Conservation (phyloP, 2,329 filamentous ascomycete genomes). For the Alternaria ventricosa region DNA sequence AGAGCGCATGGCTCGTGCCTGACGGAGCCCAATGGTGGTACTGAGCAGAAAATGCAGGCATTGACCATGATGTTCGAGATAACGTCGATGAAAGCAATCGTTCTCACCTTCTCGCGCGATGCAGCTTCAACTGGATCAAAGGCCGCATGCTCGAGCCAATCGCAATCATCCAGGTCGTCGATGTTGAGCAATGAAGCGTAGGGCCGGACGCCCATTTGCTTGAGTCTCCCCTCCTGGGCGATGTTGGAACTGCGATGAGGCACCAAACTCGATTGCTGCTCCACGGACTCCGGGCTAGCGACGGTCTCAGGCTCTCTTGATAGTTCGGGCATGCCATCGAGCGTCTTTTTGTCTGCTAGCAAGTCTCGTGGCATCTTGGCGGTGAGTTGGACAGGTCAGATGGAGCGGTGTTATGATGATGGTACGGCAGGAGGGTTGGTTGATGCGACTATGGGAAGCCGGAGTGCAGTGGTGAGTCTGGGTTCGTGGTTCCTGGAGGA, state of each 20-base stretch:
- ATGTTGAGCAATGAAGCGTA: slow-evolving; percentile 75
- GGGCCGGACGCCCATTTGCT: slow-evolving; percentile 67
- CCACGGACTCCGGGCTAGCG: slow-evolving; percentile 20
- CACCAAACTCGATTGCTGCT: slow-evolving; percentile 21
- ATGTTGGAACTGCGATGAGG: slow-evolving; percentile 32
- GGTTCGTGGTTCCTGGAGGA: slow-evolving; percentile 23
- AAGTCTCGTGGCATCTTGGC: slow-evolving; percentile 54
- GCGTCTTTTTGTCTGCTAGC: slow-evolving; percentile 43
- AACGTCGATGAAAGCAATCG: slow-evolving; percentile 3
- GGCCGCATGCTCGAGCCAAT: slow-evolving; percentile 62
- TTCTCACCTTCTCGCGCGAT: slow-evolving; percentile 66
- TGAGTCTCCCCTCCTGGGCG: slow-evolving; percentile 36
- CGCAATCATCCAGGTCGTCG: slow-evolving; percentile 68
- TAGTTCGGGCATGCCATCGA: slow-evolving; percentile 48
- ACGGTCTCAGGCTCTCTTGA: slow-evolving; percentile 41
- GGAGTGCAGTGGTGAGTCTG: slow-evolving; percentile 19
- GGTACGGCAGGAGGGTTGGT: slow-evolving; percentile 2
- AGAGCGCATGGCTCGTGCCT: slow-evolving; percentile 19
- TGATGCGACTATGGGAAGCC: slow-evolving; percentile 9
- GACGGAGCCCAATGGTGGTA: slow-evolving; percentile 21
- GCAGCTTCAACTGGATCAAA: slow-evolving; percentile 66
- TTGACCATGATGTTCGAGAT: not conserved
- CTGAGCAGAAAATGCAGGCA: slow-evolving; percentile 1
- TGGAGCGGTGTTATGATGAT: not conserved
- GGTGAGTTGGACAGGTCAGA: slow-evolving; percentile 5